Percentiles rank a stretch among this genome's conserved stretches.
phyloP scores from a whole-genome alignment of 805 yeast genomes.

The Tetrapisispora namnaoensis region DNA sequence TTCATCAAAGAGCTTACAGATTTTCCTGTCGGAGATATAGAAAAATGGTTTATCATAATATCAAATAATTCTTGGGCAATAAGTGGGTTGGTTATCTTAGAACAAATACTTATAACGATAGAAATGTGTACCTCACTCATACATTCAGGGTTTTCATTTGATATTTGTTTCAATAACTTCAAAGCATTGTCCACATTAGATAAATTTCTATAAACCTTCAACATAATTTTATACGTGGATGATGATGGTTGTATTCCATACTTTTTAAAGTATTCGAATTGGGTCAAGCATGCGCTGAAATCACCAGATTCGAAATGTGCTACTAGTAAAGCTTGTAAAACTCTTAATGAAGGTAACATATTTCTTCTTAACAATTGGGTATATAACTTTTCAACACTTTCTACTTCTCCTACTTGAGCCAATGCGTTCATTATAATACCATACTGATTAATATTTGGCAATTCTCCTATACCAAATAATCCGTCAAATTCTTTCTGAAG shows the following conservation, averaged over 20 bases:
- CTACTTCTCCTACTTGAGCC: constrained; percentile 40
- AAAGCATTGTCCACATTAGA: constrained; percentile 26
- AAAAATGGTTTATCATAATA: constrained; percentile 23
- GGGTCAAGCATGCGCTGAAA: constrained; percentile 18
- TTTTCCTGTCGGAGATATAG: constrained; percentile 20
- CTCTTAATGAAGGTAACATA: constrained; percentile 35
- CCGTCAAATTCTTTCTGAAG: constrained; percentile 49
- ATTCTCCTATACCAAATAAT: constrained; percentile 42
- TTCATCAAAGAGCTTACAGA: constrained; percentile 22
- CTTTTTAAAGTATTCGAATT: constrained; percentile 24
- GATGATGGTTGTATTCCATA: constrained; percentile 22
- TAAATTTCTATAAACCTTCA: constrained; percentile 19
- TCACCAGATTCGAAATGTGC: constrained; percentile 20
- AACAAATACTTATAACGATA: constrained; percentile 19
- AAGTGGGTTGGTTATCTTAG: constrained; percentile 17
- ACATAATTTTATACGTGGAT: constrained; percentile 20
- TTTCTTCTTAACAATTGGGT: constrained; percentile 37
- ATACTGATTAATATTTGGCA: constrained; percentile 48
- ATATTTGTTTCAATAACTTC: constrained; percentile 23
- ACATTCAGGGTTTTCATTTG: constrained; percentile 9
- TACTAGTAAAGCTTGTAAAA: constrained; percentile 21
- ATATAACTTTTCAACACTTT: constrained; percentile 41
- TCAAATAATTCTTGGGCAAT: constrained; percentile 26
- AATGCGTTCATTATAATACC: constrained; percentile 51
- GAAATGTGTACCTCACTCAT: constrained; percentile 22